These are phyloP conservation scores for Dinochytrium kinnereticum DNA, from an alignment of 371 early-diverging fungal species.

Conservation along the genomic window DNA sequence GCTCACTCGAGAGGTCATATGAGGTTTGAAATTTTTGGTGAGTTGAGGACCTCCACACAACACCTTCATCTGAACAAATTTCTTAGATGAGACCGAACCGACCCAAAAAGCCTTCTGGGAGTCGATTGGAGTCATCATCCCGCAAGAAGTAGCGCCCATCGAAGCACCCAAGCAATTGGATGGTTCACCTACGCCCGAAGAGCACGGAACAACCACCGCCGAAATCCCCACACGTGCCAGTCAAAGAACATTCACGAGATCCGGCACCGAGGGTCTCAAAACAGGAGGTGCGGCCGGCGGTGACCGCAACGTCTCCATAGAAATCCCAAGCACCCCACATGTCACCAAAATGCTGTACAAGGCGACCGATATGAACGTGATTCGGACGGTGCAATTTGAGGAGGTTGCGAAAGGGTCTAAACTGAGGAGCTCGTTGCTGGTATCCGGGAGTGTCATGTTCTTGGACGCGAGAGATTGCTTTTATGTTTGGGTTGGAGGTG, in stretches of 20 bases:
- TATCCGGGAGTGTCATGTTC: neutral
- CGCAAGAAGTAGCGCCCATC: neutral
- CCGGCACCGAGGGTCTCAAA: neutral
- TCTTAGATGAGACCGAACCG: constrained; percentile 9
- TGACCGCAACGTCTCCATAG: neutral
- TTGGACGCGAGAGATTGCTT: constrained; percentile 9
- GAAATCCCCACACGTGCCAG: neutral
- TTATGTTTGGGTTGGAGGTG: constrained; percentile 7
- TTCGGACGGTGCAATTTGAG: neutral
- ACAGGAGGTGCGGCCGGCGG: neutral
- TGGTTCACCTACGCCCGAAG: neutral
- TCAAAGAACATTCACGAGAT: constrained; percentile 2
- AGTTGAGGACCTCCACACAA: neutral
- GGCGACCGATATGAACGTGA: constrained; percentile 1
- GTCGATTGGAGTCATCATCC: neutral
- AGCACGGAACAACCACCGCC: neutral
- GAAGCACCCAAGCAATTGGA: neutral
- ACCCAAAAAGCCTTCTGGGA: constrained; percentile 10
- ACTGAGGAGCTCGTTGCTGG: neutral
- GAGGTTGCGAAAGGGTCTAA: constrained; percentile 6
- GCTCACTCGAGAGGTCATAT: constrained; percentile 21
- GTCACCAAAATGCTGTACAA: constrained; percentile 2
- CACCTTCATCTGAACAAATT: neutral
- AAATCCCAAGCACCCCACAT: constrained; percentile 8
- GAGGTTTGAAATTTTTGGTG: constrained; percentile 21